Conservation (phyloP, 371 early-diverging fungal species). For the Choanephora cucurbitarum region DNA sequence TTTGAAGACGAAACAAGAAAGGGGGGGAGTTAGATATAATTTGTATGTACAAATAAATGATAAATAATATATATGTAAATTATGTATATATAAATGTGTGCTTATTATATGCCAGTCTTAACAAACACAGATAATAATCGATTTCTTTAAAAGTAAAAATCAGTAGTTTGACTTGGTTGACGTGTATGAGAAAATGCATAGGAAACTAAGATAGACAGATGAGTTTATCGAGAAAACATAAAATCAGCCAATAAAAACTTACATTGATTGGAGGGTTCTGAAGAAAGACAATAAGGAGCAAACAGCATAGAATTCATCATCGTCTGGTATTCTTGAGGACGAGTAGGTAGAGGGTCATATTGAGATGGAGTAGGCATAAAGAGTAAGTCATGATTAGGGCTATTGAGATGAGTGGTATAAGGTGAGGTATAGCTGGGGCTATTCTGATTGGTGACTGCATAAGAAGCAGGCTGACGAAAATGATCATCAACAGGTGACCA, state of each 20-base stretch:
- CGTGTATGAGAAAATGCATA: not conserved
- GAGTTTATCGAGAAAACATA: too few relatives aligned
- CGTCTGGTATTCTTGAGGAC: not conserved
- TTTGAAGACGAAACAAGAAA: too few relatives aligned
- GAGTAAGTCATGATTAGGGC: slow-evolving; percentile 6
- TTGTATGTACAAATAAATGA: not conserved
- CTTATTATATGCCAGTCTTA: slow-evolving; percentile 1
- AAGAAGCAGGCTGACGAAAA: slow-evolving; percentile 4
- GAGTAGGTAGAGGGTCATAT: not conserved
- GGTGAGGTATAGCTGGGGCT: slow-evolving; percentile 10
- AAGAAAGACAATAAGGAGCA: slow-evolving; percentile 14
- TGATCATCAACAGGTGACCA: slow-evolving; percentile 10
- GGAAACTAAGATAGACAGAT: not conserved
- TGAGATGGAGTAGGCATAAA: slow-evolving; percentile 3
- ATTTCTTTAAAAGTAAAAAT: not conserved
- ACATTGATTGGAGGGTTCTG: slow-evolving; percentile 2
- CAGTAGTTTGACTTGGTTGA: slow-evolving; percentile 3
- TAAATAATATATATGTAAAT: not conserved
- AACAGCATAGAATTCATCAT: slow-evolving; percentile 23
- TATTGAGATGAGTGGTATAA: not conserved
- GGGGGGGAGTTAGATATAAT: too few relatives aligned
- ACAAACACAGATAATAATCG: not conserved
- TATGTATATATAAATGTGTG: not conserved
- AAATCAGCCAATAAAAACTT: slow-evolving; percentile 12
- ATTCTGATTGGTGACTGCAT: not conserved